Evolutionary conservation across 2,329 filamentous ascomycete species (phyloP), one percentile per base, ranked within the genome.

Genomic region (Diaporthe longicolla): DNA sequence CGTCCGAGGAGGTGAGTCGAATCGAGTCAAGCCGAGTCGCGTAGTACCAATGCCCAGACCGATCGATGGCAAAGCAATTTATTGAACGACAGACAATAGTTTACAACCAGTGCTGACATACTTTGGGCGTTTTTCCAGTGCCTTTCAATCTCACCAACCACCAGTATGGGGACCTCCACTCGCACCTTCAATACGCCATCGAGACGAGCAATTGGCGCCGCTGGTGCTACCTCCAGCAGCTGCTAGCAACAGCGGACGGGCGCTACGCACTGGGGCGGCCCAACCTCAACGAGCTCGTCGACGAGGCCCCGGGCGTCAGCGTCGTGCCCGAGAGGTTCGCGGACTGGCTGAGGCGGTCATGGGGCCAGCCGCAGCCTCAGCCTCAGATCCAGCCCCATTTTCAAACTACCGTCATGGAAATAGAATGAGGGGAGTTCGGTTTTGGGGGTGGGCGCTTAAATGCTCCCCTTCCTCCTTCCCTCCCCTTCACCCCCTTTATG

Each of bases 191-290:
- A 40, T 83, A 85, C 63, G 85, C 84, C 74, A 84, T 84, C 65
- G 84, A 88, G 74, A 83, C 83, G 58, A 84, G 87, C 15, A 85
- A 90, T 76, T 85, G 84, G 73, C 81, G 83, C 10, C 87, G 85
- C 70, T 88, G 87, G 77, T 84, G 85, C 59, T 86, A 89, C 71
- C 87, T 93, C 66, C 88, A 91, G 74, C 86, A 91, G 43, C 87
- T 94, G 32, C 85, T 93, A 50, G 92, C 91, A 43, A 94, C 93
- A 0, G 90, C 90, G 24, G 89, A 93, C 76, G 91, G 92, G 2
- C 88, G 91, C 13, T 95, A 93, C 79, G 89, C 92, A 76, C 93
- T 93, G 77, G 83, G 84, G 4, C 83, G 87, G 17, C 82, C 90
- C 1, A 92, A 91, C 75, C 82, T 94, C 71, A 93, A 93, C 79